phyloP scores from a whole-genome alignment of 2,329 filamentous ascomycete genomes.

The Annulohypoxylon truncatum region DNA sequence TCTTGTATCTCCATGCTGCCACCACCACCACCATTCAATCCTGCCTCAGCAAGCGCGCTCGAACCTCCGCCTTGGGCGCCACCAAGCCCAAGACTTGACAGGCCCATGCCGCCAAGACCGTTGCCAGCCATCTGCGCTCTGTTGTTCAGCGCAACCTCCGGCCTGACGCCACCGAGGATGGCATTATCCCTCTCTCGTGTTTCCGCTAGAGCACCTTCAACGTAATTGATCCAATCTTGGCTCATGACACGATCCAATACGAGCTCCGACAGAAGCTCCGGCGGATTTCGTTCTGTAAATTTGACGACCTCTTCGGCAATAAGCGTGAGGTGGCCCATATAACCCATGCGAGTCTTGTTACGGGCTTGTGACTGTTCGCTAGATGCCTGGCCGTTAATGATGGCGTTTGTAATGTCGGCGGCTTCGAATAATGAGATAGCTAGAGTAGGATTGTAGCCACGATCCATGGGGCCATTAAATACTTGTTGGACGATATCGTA shows the following conservation, averaged over 20 bases:
- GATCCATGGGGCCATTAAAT: constrained; percentile 98
- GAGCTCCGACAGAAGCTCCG: constrained; percentile 83
- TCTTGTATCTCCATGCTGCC: constrained; percentile 72
- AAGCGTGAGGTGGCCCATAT: constrained; percentile 95
- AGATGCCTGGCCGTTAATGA: constrained; percentile 87
- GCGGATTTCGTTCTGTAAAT: constrained; percentile 93
- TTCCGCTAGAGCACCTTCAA: constrained; percentile 91
- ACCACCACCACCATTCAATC: constrained; percentile 73
- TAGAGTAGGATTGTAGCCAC: constrained; percentile 88
- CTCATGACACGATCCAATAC: constrained; percentile 92
- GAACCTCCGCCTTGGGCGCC: constrained; percentile 61
- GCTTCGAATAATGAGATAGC: constrained; percentile 94
- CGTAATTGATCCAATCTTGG: constrained; percentile 92
- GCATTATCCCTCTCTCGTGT: constrained; percentile 97
- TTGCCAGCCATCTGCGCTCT: constrained; percentile 70
- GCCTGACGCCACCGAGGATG: constrained; percentile 94
- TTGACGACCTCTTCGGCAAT: constrained; percentile 99
- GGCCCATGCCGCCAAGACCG: constrained; percentile 61
- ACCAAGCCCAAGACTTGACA: constrained; percentile 59
- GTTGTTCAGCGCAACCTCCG: constrained; percentile 87
- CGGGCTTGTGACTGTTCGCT: constrained; percentile 88
- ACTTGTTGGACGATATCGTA: constrained; percentile 99
- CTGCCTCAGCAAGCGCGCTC: constrained; percentile 81
- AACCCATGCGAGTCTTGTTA: constrained; percentile 91
- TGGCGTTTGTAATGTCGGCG: constrained; percentile 88